phyloP scores from a whole-genome alignment of 257 asterid species.

The Lycium ferocissimum region DNA sequence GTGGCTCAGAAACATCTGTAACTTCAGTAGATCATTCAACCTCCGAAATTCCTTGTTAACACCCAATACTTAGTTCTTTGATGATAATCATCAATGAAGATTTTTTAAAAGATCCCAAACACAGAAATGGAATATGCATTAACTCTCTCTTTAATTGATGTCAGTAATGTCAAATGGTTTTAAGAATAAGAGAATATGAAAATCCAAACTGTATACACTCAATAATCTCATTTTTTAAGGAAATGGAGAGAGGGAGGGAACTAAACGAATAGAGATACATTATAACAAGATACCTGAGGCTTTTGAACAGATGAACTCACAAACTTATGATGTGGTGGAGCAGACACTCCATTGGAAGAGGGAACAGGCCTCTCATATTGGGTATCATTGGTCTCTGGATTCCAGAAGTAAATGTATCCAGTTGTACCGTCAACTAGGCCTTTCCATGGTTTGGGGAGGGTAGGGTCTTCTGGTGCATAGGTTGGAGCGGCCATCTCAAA shows the following conservation, averaged over 20 bases:
- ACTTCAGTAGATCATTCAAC: background rate
- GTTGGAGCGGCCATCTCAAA: slow-evolving; percentile 69
- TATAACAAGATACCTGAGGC: slow-evolving; percentile 52
- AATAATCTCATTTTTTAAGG: background rate
- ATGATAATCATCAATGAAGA: background rate
- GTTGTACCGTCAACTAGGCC: slow-evolving; percentile 89
- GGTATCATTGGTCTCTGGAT: slow-evolving; percentile 91
- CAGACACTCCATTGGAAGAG: slow-evolving; percentile 46
- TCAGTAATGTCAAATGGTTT: slow-evolving; percentile 26
- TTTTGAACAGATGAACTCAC: slow-evolving; percentile 69
- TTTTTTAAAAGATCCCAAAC: background rate
- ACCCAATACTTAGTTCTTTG: background rate
- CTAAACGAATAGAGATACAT: background rate
- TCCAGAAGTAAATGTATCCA: slow-evolving; percentile 92
- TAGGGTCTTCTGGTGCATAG: slow-evolving; percentile 96
- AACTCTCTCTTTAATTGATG: background rate
- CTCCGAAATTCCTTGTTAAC: background rate
- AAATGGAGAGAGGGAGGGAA: background rate
- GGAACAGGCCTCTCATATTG: slow-evolving; percentile 88
- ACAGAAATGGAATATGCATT: background rate
- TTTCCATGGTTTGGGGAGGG: slow-evolving; percentile 96
- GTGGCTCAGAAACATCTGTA: background rate
- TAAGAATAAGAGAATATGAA: slow-evolving; percentile 14
- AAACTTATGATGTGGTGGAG: slow-evolving; percentile 48
- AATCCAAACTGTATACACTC: background rate